Evolutionary conservation across 305 asterid species (phyloP).

Genomic region (Plantago lanceolata): DNA sequence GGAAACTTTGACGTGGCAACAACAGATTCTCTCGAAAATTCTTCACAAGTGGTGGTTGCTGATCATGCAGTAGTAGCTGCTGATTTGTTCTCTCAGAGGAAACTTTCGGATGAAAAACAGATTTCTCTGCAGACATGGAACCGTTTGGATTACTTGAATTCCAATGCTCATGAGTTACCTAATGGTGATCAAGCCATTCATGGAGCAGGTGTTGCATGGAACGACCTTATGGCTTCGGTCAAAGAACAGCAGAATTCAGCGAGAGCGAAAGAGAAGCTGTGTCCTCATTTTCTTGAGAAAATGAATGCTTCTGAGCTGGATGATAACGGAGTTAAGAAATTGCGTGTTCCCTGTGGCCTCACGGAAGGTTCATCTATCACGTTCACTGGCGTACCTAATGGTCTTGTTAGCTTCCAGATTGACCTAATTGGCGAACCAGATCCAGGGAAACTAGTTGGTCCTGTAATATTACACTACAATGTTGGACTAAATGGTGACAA

Average conservation of each 20-base stretch:
- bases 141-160: conserved; percentile 50
- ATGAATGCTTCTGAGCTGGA: conserved; percentile 65
- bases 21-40: conserved; percentile 31
- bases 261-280: conserved; percentile 82
- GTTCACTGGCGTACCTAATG: conserved; percentile 83
- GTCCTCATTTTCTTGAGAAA: conserved; percentile 91
- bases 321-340: conserved; percentile 45
- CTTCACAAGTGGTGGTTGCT: conserved; percentile 53
- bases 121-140: conserved; percentile 65
- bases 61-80: conserved; percentile 33
- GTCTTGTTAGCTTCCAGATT: conserved; percentile 79
- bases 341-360: conserved; percentile 87
- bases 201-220: conserved; percentile 84
- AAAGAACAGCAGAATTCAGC: conserved; percentile 53
- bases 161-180: conserved; percentile 64
- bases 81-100: conserved; percentile 47
- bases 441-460: conserved; percentile 96
- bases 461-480: conserved; percentile 82
- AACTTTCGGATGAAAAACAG: conserved; percentile 53
- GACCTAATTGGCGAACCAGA: conserved; percentile 87
- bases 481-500: conserved; percentile 91
- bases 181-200: conserved; percentile 75
- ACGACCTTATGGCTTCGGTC: conserved; percentile 58
- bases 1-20: conserved; percentile 47
- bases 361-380: conserved; percentile 96